Percentiles rank a stretch among this genome's conserved stretches.
Conservation (phyloP, 2,329 filamentous ascomycete genomes). For the Escovopsis sp. region DNA sequence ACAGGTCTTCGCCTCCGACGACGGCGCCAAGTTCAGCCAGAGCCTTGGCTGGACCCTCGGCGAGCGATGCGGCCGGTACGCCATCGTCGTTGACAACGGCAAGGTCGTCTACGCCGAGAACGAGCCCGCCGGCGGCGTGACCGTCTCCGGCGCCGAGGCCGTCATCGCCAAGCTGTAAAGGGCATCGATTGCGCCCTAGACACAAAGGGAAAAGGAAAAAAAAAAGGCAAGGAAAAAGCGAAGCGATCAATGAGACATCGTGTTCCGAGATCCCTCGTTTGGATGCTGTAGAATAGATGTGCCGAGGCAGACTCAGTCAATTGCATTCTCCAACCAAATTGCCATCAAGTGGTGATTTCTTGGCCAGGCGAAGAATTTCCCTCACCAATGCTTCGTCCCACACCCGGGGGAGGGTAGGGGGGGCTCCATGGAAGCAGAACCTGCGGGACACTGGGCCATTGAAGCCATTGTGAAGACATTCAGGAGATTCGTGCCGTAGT, state of each 20-base stretch:
- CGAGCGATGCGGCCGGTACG: conserved; percentile 65
- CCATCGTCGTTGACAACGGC: conserved; percentile 68
- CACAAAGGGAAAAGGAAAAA: not conserved
- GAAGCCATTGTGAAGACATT: no score
- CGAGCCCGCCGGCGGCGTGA: conserved; percentile 40
- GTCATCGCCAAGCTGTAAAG: conserved; percentile 38
- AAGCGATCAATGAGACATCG: no score
- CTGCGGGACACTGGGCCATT: no score
- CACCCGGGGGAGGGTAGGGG: no score
- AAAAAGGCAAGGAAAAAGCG: no score
- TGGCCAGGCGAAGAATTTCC: no score
- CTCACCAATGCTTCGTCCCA: no score
- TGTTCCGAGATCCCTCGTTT: not conserved
- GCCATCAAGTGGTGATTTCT: no score
- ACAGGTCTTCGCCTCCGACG: conserved; percentile 63
- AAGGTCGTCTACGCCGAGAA: conserved; percentile 70
- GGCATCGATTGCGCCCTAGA: not conserved
- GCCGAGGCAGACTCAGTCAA: no score
- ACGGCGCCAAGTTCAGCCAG: conserved; percentile 56
- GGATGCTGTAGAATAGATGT: not conserved
- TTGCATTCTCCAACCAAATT: no score
- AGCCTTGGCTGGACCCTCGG: conserved; percentile 62
- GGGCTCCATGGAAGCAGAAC: no score
- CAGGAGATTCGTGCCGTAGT: no score
- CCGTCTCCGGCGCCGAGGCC: conserved; percentile 37